These are phyloP conservation scores for Musa troglodytarum DNA, from an alignment of 176 grass and related monocot genomes.

Conservation along the genomic window DNA sequence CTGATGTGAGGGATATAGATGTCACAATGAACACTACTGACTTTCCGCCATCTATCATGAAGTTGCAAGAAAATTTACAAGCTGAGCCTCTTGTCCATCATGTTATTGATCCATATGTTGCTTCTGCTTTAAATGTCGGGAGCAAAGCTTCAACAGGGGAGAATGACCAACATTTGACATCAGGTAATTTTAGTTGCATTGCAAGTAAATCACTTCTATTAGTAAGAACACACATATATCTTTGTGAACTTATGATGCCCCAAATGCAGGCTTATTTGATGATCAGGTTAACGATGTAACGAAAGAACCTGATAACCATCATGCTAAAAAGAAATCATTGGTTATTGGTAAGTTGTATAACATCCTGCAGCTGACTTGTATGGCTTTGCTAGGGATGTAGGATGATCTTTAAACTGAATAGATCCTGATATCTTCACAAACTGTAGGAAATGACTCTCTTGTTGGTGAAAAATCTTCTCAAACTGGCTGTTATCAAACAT, in stretches of 20 bases:
- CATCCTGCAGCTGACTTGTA: neutral
- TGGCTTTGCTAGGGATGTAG: neutral
- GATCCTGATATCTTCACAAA: neutral
- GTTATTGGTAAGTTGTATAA: neutral
- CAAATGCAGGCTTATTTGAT: neutral
- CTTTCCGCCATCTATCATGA: neutral
- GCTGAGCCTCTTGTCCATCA: neutral
- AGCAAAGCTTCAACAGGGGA: neutral
- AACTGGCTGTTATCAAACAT: neutral
- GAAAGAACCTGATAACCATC: neutral
- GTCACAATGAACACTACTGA: neutral
- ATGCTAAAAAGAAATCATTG: neutral
- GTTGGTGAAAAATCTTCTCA: neutral
- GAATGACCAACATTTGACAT: neutral
- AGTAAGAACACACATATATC: neutral
- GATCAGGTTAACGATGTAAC: neutral
- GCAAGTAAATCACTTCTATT: neutral
- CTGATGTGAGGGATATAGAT: neutral
- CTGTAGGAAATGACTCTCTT: neutral
- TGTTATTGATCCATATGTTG: neutral
- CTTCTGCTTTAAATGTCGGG: neutral
- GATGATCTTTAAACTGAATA: neutral
- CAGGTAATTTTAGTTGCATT: conserved; percentile 1
- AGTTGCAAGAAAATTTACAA: neutral
- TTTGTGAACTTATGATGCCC: neutral